Evolutionary conservation across 306 rosid genomes (phyloP).

Genomic region (Argentina anserina): DNA sequence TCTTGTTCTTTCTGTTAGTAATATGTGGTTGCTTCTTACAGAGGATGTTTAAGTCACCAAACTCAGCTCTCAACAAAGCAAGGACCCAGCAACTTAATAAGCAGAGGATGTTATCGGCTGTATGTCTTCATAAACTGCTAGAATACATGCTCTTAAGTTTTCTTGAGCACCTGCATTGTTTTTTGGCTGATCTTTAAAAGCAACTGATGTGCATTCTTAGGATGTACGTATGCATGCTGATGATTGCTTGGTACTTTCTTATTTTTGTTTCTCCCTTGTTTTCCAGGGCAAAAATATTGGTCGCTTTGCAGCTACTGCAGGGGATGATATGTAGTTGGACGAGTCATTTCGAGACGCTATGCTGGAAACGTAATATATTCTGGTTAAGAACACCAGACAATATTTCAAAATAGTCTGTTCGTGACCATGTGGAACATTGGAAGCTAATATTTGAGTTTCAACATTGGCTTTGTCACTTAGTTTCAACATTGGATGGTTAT

Average conservation of each 20-base stretch:
- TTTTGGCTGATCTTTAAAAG: neutral
- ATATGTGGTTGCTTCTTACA: slow-evolving; percentile 19
- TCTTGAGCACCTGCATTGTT: neutral
- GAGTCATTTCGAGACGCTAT: neutral
- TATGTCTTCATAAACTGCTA: slow-evolving; percentile 14
- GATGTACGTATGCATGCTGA: neutral
- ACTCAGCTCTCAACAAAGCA: slow-evolving; percentile 76
- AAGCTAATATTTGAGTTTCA: neutral
- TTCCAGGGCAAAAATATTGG: slow-evolving; percentile 76
- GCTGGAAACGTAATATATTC: neutral
- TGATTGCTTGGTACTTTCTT: neutral
- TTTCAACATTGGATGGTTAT: no score
- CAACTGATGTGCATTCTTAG: neutral
- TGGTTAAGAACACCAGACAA: neutral
- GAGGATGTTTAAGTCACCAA: slow-evolving; percentile 86
- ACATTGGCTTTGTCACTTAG: no score
- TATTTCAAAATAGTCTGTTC: neutral
- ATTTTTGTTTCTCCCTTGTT: neutral
- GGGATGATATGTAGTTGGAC: slow-evolving; percentile 32
- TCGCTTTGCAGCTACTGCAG: slow-evolving; percentile 55
- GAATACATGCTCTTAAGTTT: neutral
- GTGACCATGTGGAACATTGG: neutral
- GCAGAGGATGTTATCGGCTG: slow-evolving; percentile 78
- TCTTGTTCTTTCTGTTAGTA: neutral
- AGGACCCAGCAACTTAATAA: slow-evolving; percentile 80